Evolutionary conservation across 225 moss, liverwort and hornwort species (phyloP).

Genomic region (Neckera pumila): DNA sequence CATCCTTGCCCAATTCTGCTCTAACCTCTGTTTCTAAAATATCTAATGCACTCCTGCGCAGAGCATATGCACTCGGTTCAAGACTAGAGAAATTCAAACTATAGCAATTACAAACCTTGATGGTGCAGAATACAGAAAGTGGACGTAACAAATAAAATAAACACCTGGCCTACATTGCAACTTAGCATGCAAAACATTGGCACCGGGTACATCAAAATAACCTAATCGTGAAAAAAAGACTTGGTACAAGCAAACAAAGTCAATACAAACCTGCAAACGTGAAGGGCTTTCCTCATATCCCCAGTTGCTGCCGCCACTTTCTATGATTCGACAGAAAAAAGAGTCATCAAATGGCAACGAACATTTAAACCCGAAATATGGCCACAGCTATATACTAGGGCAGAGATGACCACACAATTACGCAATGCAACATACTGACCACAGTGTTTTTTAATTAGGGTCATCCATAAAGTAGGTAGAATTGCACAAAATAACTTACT

Average conservation of each 20-base stretch:
- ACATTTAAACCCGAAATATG: background rate
- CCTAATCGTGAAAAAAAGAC: background rate
- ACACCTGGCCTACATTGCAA: background rate
- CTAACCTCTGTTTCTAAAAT: constrained; percentile 53
- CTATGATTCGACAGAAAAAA: constrained; percentile 16
- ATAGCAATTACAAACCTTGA: background rate
- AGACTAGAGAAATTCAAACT: background rate
- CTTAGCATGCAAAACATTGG: background rate
- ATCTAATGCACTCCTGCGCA: constrained; percentile 61
- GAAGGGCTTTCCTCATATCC: constrained; percentile 92
- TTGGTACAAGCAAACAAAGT: background rate
- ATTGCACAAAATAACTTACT: constrained; percentile 30
- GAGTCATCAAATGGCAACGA: background rate
- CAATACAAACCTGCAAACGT: constrained; percentile 77
- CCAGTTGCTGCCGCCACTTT: constrained; percentile 91
- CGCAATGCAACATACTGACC: background rate
- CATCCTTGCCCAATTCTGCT: constrained; percentile 23
- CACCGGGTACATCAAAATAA: background rate
- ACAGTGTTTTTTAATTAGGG: background rate
- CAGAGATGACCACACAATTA: background rate
- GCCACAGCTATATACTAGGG: background rate
- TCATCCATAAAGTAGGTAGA: background rate
- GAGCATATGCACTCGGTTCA: background rate
- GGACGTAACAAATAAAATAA: background rate
- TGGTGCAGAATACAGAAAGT: background rate